Conservation (phyloP, 495 filamentous ascomycete species). For the Apiosordaria backusii region DNA sequence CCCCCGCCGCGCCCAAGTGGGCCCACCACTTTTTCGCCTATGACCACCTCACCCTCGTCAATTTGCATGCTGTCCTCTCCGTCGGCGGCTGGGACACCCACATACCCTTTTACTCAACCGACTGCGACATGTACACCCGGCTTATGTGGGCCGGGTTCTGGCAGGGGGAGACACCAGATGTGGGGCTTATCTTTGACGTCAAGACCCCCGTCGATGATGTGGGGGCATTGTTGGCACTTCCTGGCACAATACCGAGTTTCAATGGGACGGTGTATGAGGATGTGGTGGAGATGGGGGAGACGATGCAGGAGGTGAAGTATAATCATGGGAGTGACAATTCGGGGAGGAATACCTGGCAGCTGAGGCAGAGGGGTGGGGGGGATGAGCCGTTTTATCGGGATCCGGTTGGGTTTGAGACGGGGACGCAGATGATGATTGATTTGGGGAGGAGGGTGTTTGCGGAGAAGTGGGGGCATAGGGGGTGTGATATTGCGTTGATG, state of each 20-base stretch:
- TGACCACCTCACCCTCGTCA: conserved; percentile 56
- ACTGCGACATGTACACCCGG: conserved; percentile 48
- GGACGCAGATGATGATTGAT: conserved; percentile 13
- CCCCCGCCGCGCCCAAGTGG: conserved; percentile 38
- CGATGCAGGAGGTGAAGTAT: conserved; percentile 40
- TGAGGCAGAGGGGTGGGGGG: conserved; percentile 30
- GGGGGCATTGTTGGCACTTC: conserved; percentile 41
- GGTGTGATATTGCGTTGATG: conserved; percentile 10
- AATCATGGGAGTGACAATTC: conserved; percentile 19
- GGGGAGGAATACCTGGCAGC: conserved; percentile 53
- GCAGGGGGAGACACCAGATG: conserved; percentile 39
- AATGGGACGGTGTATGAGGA: conserved; percentile 32
- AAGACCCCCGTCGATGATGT: conserved; percentile 44
- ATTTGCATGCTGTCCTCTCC: conserved; percentile 47
- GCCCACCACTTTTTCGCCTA: conserved; percentile 55
- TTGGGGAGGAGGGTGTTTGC: conserved; percentile 14
- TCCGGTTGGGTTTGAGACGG: conserved; percentile 16
- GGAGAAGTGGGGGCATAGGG: conserved; percentile 19
- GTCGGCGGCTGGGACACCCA: conserved; percentile 59
- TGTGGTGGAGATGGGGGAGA: conserved; percentile 30
- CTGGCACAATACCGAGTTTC: conserved; percentile 26
- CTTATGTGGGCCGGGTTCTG: conserved; percentile 52
- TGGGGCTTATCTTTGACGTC: conserved; percentile 52
- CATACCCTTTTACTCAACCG: conserved; percentile 56
- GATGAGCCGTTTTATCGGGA: conserved; percentile 6